A percentile compares a stretch with the other conserved stretches of the same genome.
Conservation (phyloP, 176 grass and related monocot genomes). For the Melocanna baccifera region DNA sequence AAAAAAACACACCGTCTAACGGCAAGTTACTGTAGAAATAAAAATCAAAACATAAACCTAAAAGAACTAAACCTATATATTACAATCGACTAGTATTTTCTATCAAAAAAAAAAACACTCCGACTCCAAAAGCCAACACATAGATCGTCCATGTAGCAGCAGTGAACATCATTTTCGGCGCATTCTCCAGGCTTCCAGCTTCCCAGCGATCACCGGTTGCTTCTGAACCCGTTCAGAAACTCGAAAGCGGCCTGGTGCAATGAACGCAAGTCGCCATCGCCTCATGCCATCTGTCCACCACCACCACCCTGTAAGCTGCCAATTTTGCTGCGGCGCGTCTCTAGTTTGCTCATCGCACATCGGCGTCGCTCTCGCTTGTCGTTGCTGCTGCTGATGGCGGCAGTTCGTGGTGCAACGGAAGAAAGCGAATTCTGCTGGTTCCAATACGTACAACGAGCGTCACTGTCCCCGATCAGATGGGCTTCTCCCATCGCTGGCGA, state of each 20-base stretch:
- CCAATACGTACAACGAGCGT: neutral
- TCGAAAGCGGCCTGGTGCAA: neutral
- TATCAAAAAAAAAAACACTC: no score
- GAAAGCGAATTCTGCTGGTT: neutral
- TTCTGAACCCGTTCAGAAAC: neutral
- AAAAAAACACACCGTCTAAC: no score
- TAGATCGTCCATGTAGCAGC: no score
- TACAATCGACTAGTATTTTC: no score
- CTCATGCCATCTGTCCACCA: no score
- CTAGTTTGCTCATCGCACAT: neutral
- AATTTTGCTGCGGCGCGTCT: neutral
- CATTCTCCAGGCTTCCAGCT: neutral
- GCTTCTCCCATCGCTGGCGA: no score
- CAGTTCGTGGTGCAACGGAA: neutral
- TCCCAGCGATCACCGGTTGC: neutral
- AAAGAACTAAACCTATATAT: no score
- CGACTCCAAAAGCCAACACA: no score
- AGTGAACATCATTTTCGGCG: neutral
- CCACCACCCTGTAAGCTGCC: neutral
- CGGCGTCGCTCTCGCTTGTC: neutral
- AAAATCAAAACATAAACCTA: no score
- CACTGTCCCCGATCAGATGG: no score
- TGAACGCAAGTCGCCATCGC: neutral
- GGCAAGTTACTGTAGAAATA: no score
- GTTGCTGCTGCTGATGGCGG: neutral